Percentiles rank a stretch among this genome's conserved stretches.
Evolutionary conservation across 2,329 filamentous ascomycete species (phyloP).

Genomic region (Aspergillus hortae): DNA sequence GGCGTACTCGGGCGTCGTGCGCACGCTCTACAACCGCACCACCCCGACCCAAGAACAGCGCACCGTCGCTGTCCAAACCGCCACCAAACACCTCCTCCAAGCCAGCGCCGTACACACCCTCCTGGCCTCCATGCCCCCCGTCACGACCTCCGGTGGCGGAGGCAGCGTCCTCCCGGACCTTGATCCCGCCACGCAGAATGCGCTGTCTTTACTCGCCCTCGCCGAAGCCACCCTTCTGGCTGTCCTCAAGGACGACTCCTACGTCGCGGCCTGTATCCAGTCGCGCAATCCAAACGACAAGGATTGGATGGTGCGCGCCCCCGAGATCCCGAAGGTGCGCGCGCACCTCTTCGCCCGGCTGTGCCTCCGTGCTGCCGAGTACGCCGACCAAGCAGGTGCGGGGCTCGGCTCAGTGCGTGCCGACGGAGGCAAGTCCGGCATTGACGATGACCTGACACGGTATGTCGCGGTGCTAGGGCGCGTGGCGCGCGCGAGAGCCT

Average conservation of each 20-base stretch:
- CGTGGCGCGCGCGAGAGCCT: constrained; percentile 77
- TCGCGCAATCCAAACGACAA: constrained; percentile 76
- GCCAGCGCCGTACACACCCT: constrained; percentile 76
- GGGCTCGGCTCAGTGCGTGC: constrained; percentile 42
- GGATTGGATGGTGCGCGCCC: constrained; percentile 95
- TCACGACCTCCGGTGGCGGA: constrained; percentile 17
- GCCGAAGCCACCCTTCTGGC: constrained; percentile 88
- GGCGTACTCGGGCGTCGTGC: constrained; percentile 68
- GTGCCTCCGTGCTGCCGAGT: constrained; percentile 83
- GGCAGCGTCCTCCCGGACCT: constrained; percentile 42
- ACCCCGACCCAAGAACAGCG: constrained; percentile 66
- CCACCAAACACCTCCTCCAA: constrained; percentile 73
- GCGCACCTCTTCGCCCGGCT: constrained; percentile 83
- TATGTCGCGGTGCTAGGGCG: constrained; percentile 74
- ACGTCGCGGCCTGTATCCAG: constrained; percentile 76
- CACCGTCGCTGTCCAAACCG: constrained; percentile 64
- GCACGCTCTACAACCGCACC: constrained; percentile 62
- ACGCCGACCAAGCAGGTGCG: constrained; percentile 69
- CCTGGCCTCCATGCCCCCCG: constrained; percentile 55
- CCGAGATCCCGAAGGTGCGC: constrained; percentile 82
- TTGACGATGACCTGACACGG: constrained; percentile 63
- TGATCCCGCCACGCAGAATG: constrained; percentile 39
- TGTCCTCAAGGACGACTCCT: constrained; percentile 91
- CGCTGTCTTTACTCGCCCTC: constrained; percentile 58
- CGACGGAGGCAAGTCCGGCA: constrained; percentile 21